These are phyloP conservation scores for Rhizophagus clarus DNA, from an alignment of 192 early-diverging fungal genomes.

Conservation along the genomic window DNA sequence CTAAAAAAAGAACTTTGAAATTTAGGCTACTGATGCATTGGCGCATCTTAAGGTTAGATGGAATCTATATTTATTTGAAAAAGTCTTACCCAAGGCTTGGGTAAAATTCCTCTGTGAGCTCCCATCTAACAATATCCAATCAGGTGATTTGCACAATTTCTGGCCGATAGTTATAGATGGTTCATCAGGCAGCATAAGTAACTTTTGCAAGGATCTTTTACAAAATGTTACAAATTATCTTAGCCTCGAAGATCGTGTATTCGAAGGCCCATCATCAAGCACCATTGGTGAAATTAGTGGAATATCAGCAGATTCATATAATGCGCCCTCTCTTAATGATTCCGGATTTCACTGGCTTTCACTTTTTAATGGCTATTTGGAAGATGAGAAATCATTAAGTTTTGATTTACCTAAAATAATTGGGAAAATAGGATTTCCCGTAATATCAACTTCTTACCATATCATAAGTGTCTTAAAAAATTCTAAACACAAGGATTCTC, in stretches of 20 bases:
- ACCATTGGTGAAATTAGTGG: not conserved
- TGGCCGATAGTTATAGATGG: not conserved
- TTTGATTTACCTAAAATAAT: not conserved
- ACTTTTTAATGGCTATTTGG: not conserved
- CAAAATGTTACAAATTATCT: not conserved
- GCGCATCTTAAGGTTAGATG: not conserved
- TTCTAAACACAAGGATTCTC: not conserved
- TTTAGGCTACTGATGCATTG: not conserved
- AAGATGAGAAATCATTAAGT: not conserved
- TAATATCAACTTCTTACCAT: not conserved
- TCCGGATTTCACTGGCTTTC: conserved; percentile 1
- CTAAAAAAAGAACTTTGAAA: not conserved
- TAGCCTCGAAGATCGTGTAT: not conserved
- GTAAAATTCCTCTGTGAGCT: not conserved
- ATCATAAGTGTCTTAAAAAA: not conserved
- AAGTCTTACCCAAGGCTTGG: not conserved
- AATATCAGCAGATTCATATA: no score
- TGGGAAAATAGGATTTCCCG: not conserved
- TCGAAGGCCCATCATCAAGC: not conserved
- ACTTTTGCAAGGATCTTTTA: not conserved
- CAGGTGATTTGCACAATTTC: not conserved
- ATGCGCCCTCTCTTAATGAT: not conserved
- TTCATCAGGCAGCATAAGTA: not conserved
- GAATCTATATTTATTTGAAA: not conserved
- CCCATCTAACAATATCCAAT: not conserved